Base-by-base conservation (phyloP, 352 stramenopile genomes). In the Globisporangium carolinianum region DNA sequence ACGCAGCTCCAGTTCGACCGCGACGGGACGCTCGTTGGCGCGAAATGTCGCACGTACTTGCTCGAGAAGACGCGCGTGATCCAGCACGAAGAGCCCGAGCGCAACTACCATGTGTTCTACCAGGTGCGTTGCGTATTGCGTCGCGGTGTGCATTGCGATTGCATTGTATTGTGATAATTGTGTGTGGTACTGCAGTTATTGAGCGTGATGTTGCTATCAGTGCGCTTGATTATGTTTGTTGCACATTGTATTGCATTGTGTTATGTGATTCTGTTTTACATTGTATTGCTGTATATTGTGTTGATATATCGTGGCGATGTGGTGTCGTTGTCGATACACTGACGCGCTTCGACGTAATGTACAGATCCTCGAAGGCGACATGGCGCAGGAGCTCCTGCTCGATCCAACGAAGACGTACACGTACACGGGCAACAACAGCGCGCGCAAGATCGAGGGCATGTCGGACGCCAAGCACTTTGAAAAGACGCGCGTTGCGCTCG, bases 71-170 rank as follows among this genome's bases (percentile, higher is more conserved):
- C 96, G 7, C 92, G 97, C 67, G 83, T 99, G 47, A 97, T 97
- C 36, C 88, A 91, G 38, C 95, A 98, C 67, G 91, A 95, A 57
- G 76, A 76, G 3, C 79, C 89, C 2, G 96, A 98, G 69, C 74
- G 96, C 32, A 98, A 98, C 68, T 98, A 98, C 73, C 94, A 98
- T 73, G 98, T 99, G 62, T 98, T 98, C 67, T 98, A 98, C 68
- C 85, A 98, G 51, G 52, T 63, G 37, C 42, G 24, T 3, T 32
- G 24, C 24, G 2, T 32, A 32, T 9, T n/a, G 17, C 14, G 15
- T 52, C 15, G 24, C 1, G 24, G 24, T 17, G 18, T 36, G 47
- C 18, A 32, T 45, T 6, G 0, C n/a, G 38, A 37, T 39, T 6
- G 12, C 11, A 17, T 39, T 32, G 48, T 41, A 24, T 32, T 39